Base-by-base conservation (phyloP, 495 filamentous ascomycete species). In the Penicillium egyptiacum region DNA sequence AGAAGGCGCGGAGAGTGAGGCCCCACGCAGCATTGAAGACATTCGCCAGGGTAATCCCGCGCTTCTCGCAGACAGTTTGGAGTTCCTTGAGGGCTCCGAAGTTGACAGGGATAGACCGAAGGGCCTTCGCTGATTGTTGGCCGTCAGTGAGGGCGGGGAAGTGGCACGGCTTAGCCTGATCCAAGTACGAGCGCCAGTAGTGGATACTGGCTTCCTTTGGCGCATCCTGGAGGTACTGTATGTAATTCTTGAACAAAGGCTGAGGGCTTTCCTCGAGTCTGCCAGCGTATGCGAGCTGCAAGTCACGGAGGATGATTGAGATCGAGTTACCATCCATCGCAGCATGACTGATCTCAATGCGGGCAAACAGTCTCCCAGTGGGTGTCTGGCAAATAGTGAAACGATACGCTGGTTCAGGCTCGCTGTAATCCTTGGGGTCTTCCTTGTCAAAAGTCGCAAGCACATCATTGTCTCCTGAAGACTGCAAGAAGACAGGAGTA, bases 291-390 rank as follows among this genome's bases (percentile, higher is more conserved):
- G 77, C 78, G 1, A 69, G 55, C 17, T 77, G 73, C 31, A 84
- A 42, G 20, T 83, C 80, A 0, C 71, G 68, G 11, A 80, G 45
- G 20, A 83, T 77, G 20, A 76, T 70, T 0, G 75, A 76, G 47
- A 81, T 75, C 0, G 80, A 82, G 31, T 66, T 59, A 7, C 73
- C 81, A 70, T 84, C 77, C 67, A 80, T 76, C 10, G 78, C 70
- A 17, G 79, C 72, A 63, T 85, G 81, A 58, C 77, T 86, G 22
- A 86, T 67, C 46, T 88, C 83, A 20, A 86, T 57, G 45, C 78
- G 76, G 52, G 75, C 80, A 30, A 80, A 76, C 0, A 86, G 56
- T 28, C 66, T 66, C 0, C 70, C 68, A 2, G 57, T 66, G 1
- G 63, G 50, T 6, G 76, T 80, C 56, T 78, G 65, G 35, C 73